Base-by-base conservation (phyloP, 371 early-diverging fungal species). In the Apophysomyces trapeziformis region DNA sequence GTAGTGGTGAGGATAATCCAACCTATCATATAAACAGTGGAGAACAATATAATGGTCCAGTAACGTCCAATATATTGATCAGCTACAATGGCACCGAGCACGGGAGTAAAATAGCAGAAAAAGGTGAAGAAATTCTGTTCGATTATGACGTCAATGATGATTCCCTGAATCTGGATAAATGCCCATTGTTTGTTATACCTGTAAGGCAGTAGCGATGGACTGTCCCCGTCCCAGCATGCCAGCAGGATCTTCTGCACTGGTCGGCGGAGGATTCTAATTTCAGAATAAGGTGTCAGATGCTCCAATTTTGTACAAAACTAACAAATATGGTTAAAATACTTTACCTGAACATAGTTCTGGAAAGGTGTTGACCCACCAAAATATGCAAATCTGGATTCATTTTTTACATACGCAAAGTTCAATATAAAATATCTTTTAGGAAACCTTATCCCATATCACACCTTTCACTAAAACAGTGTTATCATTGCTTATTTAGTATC, bases 21-120 rank as follows among this genome's bases (percentile, higher is more conserved):
- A 21, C 75, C 78, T 32, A 85, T 44, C 35, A 87, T 72, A 67
- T 95, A 94, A 43, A 89, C 56, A 58, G 78, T 60, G 14, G 85
- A 80, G 47, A 93, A 91, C 41, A 87, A 61, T 16, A 92, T 44
- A 38, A 94, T 93, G 32, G 94, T 92, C 75, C 84, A 83, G 78
- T 85, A 93, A 82, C 90, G 90, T 65, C 95, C 95, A 45, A 92
- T 70, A 67, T 89, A 86, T 71, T 85, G 83, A 82, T 93, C 95
- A 13, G 94, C 90, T 36, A 94, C 74, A 47, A 90, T 63, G 39
- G 93, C 95, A 64, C 94, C 93, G 4, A 94, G 67, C 47, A 93
- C 76, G 37, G 93, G 82, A 5, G 90, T 92, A 57, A 90, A 75
- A 69, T 92, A 95, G 54, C 89, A 88, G 67, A 90, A 82, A 74